A percentile compares a stretch with the other conserved stretches of the same genome.
Conservation (phyloP, 176 grass and related monocot genomes). For the Avena insularis region DNA sequence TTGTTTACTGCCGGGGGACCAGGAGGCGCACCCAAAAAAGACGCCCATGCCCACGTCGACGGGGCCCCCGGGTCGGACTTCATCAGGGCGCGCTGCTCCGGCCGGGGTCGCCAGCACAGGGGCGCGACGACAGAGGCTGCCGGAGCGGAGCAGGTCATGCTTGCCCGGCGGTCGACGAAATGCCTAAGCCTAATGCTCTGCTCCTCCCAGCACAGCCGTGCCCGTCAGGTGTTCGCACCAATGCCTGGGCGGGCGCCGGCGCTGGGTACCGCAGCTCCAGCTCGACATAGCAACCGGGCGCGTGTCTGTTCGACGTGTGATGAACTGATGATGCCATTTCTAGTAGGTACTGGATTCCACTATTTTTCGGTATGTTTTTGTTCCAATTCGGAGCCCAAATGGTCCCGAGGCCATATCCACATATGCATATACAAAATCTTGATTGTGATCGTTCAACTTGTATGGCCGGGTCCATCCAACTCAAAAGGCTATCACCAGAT, state of each 20-base stretch:
- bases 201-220: background rate
- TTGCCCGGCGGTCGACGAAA: background rate
- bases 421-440: background rate
- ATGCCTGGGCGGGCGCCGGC: background rate
- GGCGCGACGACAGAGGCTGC: background rate
- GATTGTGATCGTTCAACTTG: background rate
- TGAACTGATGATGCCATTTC: background rate
- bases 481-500: background rate
- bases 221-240: background rate
- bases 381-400: background rate
- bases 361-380: background rate
- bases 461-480: background rate
- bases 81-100: background rate
- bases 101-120: background rate
- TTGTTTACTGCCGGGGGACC: background rate
- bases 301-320: background rate
- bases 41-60: background rate
- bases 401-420: background rate
- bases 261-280: background rate
- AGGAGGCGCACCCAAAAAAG: background rate
- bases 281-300: background rate
- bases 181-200: background rate
- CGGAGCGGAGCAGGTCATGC: background rate
- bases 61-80: background rate
- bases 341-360: background rate